Base-by-base conservation (phyloP, 768 basidiomycete genomes). In the Rhodosporidiobolus odoratus region DNA sequence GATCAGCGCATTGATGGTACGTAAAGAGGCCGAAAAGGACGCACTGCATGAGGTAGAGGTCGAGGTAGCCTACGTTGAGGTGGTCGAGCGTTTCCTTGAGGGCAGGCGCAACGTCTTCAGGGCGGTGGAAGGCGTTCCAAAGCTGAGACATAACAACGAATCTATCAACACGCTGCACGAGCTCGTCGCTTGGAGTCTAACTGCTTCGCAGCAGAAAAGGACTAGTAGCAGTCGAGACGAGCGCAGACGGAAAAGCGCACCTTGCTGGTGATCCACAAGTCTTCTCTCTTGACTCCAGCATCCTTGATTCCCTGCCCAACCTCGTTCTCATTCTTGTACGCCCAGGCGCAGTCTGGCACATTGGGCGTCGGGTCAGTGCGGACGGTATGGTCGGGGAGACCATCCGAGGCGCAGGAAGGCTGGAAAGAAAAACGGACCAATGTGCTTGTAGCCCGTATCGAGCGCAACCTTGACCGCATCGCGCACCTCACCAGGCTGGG, bases 301-400 rank as follows among this genome's bases (percentile, higher is more conserved):
- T 87, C 87, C 65, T 90, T 86, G 77, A 92, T 69, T 13, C 68
- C 74, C 54, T 53, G 30, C 35, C 79, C 71, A 57, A 81, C 82
- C 80, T 90, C 90, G 62, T 85, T 82, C 79, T 92, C 91, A 79
- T 93, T 94, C 71, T 82, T 76, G 80, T 93, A 93, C 6, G 58
- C 47, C 37, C 62, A 59, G 2, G 91, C 91, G 34, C 89, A 84
- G 78, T 94, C 32, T 23, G 35, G 8, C n/a, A 25, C 16, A 23
- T 25, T 4, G 25, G 19, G 23, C n/a, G 38, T 13, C 8, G 2
- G 43, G 19, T 47, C 47, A 27, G 40, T 54, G n/a, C 21, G 10
- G 47, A n/a, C 34, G 30, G 43, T 5, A 34, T n/a, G 48, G 7
- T 9, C 48, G 43, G 48, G 48, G 48, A 50, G 12, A n/a, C n/a